phyloP scores from a whole-genome alignment of 148 eudicot species.

The Chenopodium formosanum region DNA sequence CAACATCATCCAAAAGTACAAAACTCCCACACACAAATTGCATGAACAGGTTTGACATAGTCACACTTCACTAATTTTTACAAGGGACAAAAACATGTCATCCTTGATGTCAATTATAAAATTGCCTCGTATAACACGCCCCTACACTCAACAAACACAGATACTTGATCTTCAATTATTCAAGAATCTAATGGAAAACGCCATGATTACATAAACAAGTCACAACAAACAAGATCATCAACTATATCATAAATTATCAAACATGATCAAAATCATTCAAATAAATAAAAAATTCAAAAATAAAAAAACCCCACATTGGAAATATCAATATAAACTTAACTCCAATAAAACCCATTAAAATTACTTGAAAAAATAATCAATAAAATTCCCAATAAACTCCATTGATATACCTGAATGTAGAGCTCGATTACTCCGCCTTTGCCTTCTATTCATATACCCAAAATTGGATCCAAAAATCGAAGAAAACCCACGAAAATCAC shows the following conservation, averaged over 20 bases:
- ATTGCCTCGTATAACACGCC: conserved; percentile 9
- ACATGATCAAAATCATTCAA: neutral
- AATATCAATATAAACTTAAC: conserved; percentile 10
- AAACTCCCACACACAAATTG: conserved; percentile 29
- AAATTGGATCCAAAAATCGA: conserved; percentile 41
- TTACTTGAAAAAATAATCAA: no score
- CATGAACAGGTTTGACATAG: conserved; percentile 26
- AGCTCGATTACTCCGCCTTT: conserved; percentile 43
- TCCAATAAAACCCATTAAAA: conserved; percentile 12
- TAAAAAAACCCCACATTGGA: neutral
- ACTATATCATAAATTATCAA: neutral
- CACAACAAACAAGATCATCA: conserved; percentile 1
- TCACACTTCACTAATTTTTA: conserved; percentile 8
- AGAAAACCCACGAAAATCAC: conserved; percentile 30
- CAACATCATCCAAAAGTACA: conserved; percentile 33
- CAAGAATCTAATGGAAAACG: conserved; percentile 20
- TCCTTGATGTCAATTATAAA: conserved; percentile 13
- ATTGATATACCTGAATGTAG: conserved; percentile 34
- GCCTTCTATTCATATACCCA: conserved; percentile 27
- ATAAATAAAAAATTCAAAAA: neutral
- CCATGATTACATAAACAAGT: neutral
- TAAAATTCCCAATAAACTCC: neutral
- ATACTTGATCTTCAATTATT: conserved; percentile 13
- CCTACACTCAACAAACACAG: neutral
- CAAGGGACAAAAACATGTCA: conserved; percentile 2